A percentile compares a stretch with the other conserved stretches of the same genome.
These are phyloP conservation scores for Epichloe sibirici DNA, from an alignment of 2,329 filamentous ascomycete species.

Conservation along the genomic window DNA sequence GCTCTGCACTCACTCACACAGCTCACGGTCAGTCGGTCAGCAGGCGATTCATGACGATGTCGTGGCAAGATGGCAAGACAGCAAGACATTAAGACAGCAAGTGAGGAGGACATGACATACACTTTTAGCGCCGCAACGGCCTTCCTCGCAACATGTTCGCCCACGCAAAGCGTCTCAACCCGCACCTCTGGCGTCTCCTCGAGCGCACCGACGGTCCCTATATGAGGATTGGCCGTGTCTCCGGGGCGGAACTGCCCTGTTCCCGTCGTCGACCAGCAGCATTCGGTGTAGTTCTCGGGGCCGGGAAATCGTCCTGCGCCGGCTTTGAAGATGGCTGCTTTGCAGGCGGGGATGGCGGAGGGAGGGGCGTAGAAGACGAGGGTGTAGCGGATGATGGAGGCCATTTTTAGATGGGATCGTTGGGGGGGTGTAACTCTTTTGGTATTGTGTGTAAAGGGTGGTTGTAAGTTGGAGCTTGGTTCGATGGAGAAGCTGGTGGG, in stretches of 20 bases:
- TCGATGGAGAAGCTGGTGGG: no score
- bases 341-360: constrained; percentile 33
- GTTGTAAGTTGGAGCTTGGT: no score
- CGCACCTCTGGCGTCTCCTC: constrained; percentile 7
- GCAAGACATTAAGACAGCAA: no score
- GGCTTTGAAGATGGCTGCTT: constrained; percentile 14
- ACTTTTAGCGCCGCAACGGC: constrained; percentile 53
- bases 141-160: constrained; percentile 39
- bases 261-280: constrained; percentile 38
- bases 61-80: no score
- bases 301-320: no score
- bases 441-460: no score
- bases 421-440: no score
- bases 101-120: constrained; percentile 28
- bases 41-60: no score
- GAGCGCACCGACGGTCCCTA: constrained; percentile 38
- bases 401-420: no score
- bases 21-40: background rate
- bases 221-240: constrained; percentile 46
- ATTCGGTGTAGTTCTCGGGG: constrained; percentile 42
- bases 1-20: constrained; percentile 11
- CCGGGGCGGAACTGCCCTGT: constrained; percentile 56
- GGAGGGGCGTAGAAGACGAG: constrained; percentile 35
- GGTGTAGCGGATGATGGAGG: no score
- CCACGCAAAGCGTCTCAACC: constrained; percentile 51